A percentile compares a stretch with the other conserved stretches of the same genome.
phyloP scores from a whole-genome alignment of 805 yeast genomes.

The Yamadazyma ubonensis region DNA sequence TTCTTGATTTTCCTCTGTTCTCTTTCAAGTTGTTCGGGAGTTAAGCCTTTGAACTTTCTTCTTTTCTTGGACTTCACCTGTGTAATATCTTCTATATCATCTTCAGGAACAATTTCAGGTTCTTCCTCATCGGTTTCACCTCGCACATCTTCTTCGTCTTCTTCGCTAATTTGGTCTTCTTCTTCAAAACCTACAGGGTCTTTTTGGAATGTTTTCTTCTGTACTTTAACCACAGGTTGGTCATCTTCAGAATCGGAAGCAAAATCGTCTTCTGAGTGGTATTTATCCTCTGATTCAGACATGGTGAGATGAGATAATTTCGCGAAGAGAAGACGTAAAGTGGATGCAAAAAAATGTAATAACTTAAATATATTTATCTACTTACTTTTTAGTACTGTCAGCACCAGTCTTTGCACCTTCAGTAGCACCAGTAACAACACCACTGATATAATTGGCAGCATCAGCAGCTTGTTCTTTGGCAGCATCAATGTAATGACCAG shows the following conservation, averaged over 20 bases:
- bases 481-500: slow-evolving; percentile 46
- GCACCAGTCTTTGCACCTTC: slow-evolving; percentile 47
- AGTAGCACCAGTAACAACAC: slow-evolving; percentile 55
- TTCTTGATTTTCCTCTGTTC: slow-evolving; percentile 56
- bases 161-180: slow-evolving; percentile 20
- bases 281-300: slow-evolving; percentile 6
- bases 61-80: slow-evolving; percentile 21
- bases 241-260: slow-evolving; percentile 15
- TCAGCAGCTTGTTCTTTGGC: slow-evolving; percentile 57
- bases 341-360: slow-evolving; percentile 4
- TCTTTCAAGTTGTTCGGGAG: slow-evolving; percentile 54
- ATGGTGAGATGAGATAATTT: slow-evolving; percentile 11
- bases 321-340: background rate
- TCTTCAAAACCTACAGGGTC: slow-evolving; percentile 15
- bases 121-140: slow-evolving; percentile 12
- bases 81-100: slow-evolving; percentile 12
- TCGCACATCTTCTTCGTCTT: slow-evolving; percentile 14
- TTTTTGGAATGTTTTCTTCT: slow-evolving; percentile 13
- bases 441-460: slow-evolving; percentile 56
- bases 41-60: slow-evolving; percentile 52
- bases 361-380: no score
- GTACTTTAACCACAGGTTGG: slow-evolving; percentile 15
- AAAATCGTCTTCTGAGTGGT: slow-evolving; percentile 15
- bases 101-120: slow-evolving; percentile 9
- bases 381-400: slow-evolving; percentile 15